Evolutionary conservation across 805 yeast genomes (phyloP), one percentile per base, ranked within the genome.

Genomic region (Candida xyloterini): DNA sequence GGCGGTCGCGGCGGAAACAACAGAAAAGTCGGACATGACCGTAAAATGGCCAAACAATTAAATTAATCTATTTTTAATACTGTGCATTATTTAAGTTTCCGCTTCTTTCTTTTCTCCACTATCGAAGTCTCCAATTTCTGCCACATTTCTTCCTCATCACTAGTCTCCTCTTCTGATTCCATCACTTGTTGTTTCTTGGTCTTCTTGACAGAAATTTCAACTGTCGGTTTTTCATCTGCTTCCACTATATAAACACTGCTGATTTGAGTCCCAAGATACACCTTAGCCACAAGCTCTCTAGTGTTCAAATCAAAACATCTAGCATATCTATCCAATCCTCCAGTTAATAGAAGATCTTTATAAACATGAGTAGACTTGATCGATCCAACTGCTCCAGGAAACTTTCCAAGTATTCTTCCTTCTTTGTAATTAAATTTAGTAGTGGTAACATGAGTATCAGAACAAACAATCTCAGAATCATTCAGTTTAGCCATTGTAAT

Each of bases 291-390:
- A 34, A 78, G 67, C 30, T 76, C 74, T 36, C 95, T 71, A 1
- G 79, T 63, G 2, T 64, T 65, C 4, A 79, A 57, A 44, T 88
- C 83, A 61, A 76, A 91, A 3, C 85, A 86, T 43, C 96, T 74
- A 20, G 87, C 70, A 53, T 88, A 91, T 53, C 96, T 73, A 56
- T 93, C 99, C 15, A 90, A 71, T 0, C 96, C 95, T 30, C 95
- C 97, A 14, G 86, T 71, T 2, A 80, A 79, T 7, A 90, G 54
- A 21, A 82, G 56, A 8, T 70, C 68, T 3, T 45, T 40, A 34
- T 47, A 53, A n/a, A 55, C 29, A 27, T 50, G 41, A n/a, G 63
- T 33, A 3, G 74, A 63, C 42, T 69, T 71, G 31, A 84, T 79
- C 1, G 89, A 81, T 42, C 95, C 90, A 16, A 80, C 81, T 9